A percentile compares a stretch with the other conserved stretches of the same genome.
phyloP scores from a whole-genome alignment of 2,329 filamentous ascomycete genomes.

The Onygena corvina region DNA sequence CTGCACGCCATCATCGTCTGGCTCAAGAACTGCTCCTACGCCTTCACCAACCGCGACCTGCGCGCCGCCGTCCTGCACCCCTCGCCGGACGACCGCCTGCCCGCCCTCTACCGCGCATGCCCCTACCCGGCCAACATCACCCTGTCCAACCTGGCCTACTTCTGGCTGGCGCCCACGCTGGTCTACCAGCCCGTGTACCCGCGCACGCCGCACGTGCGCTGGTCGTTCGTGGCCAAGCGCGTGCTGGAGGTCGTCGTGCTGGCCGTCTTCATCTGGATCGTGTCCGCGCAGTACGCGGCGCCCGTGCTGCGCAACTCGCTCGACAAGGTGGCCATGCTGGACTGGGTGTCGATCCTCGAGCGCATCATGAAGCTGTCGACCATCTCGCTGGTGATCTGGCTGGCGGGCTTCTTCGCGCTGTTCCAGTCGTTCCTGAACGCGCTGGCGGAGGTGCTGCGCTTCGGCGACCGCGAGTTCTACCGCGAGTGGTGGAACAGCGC shows the following conservation, averaged over 20 bases:
- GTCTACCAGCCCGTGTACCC: conserved; percentile 97
- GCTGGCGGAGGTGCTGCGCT: conserved; percentile 75
- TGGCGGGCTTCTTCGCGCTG: conserved; percentile 90
- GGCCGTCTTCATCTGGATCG: conserved; percentile 86
- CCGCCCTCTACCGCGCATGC: conserved; percentile 67
- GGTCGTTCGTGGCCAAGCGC: conserved; percentile 77
- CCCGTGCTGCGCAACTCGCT: conserved; percentile 83
- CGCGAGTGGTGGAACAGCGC: conserved; percentile 96
- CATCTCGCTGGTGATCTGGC: conserved; percentile 91
- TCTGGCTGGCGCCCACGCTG: conserved; percentile 95
- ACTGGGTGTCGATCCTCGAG: conserved; percentile 72
- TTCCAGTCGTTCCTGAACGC: conserved; percentile 92
- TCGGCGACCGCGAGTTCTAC: conserved; percentile 91
- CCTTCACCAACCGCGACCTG: conserved; percentile 89
- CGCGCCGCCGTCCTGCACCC: conserved; percentile 82
- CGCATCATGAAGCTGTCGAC: conserved; percentile 89
- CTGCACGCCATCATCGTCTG: conserved; percentile 89
- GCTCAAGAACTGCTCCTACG: conserved; percentile 92
- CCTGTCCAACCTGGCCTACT: conserved; percentile 75
- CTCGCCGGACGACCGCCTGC: conserved; percentile 54
- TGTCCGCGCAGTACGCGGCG: conserved; percentile 84
- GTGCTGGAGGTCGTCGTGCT: conserved; percentile 64
- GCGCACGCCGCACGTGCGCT: conserved; percentile 66
- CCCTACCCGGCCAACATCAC: conserved; percentile 90
- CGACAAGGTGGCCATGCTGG: conserved; percentile 69